These are phyloP conservation scores for Claviceps capensis DNA, from an alignment of 2,329 filamentous ascomycete species.

Conservation along the genomic window DNA sequence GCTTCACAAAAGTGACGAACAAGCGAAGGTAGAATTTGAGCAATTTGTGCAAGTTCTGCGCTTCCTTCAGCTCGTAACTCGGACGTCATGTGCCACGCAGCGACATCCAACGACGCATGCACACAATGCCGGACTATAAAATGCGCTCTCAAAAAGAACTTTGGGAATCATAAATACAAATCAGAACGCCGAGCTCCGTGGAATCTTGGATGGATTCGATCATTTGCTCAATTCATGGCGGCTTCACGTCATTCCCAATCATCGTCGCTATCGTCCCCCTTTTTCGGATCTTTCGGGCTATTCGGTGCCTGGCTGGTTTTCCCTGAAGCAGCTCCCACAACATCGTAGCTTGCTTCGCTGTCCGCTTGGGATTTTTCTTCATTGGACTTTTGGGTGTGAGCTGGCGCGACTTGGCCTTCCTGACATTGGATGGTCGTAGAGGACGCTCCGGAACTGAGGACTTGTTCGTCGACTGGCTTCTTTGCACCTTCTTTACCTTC, in stretches of 20 bases:
- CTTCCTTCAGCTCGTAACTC: background rate
- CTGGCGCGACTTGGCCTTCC: conserved; percentile 40
- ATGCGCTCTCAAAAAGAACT: conserved; percentile 1
- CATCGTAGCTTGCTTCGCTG: conserved; percentile 91
- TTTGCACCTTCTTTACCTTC: conserved; percentile 17
- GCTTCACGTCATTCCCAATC: conserved; percentile 8
- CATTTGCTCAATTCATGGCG: background rate
- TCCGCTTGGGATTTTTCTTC: conserved; percentile 84
- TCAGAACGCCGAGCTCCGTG: conserved; percentile 18
- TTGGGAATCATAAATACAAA: conserved; percentile 11
- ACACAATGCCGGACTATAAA: conserved; percentile 4
- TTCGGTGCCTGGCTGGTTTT: conserved; percentile 64
- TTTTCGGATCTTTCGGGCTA: conserved; percentile 44
- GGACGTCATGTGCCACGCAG: conserved; percentile 5
- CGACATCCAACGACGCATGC: conserved; percentile 16
- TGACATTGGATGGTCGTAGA: conserved; percentile 47
- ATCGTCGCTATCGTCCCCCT: conserved; percentile 28
- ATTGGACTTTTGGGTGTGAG: conserved; percentile 59
- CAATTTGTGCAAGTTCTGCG: conserved; percentile 2
- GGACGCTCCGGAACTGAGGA: conserved; percentile 37
- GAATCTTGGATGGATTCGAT: background rate
- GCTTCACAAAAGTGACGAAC: conserved; percentile 61
- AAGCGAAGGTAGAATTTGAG: conserved; percentile 43
- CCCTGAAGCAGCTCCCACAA: conserved; percentile 68
- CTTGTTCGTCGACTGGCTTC: conserved; percentile 17